Conservation (phyloP, 202 grass and related monocot species). For the Zoysia matrella region DNA sequence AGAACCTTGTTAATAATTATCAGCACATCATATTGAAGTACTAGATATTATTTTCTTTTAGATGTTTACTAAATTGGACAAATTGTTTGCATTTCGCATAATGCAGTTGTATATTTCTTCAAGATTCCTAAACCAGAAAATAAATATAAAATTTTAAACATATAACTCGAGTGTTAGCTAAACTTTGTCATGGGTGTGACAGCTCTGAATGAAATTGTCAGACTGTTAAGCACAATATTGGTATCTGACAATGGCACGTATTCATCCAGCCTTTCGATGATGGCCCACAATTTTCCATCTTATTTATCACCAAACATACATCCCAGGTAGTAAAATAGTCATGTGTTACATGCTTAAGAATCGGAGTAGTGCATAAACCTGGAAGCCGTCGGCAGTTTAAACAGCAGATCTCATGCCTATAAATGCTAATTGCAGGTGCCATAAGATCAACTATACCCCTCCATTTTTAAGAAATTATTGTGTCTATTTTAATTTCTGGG, state of each 20-base stretch:
- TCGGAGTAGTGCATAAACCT: not conserved
- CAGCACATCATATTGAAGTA: not conserved
- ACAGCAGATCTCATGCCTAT: slow-evolving; percentile 18
- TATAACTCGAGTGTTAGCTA: not conserved
- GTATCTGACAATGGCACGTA: not conserved
- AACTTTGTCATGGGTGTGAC: not conserved
- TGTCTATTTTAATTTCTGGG: slow-evolving; percentile 14
- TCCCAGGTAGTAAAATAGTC: slow-evolving; percentile 38
- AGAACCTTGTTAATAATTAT: not conserved
- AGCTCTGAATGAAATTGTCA: not conserved
- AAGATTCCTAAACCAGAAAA: not conserved
- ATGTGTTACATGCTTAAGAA: slow-evolving; percentile 36
- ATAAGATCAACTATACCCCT: slow-evolving; percentile 39
- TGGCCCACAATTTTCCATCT: slow-evolving; percentile 35
- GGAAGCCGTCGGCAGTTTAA: slow-evolving; percentile 18
- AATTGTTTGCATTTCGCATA: not conserved
- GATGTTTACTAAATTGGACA: not conserved
- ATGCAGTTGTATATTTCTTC: not conserved
- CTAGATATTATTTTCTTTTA: not conserved
- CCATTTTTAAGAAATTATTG: slow-evolving; percentile 24
- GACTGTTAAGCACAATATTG: not conserved
- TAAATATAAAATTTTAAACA: not conserved
- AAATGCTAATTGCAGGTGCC: slow-evolving; percentile 11
- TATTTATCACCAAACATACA: slow-evolving; percentile 49
- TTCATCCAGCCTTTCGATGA: not conserved